Percentiles rank a stretch among this genome's conserved stretches.
Conservation (phyloP, 2,329 filamentous ascomycete species). For the Tolypocladium guangdongense region DNA sequence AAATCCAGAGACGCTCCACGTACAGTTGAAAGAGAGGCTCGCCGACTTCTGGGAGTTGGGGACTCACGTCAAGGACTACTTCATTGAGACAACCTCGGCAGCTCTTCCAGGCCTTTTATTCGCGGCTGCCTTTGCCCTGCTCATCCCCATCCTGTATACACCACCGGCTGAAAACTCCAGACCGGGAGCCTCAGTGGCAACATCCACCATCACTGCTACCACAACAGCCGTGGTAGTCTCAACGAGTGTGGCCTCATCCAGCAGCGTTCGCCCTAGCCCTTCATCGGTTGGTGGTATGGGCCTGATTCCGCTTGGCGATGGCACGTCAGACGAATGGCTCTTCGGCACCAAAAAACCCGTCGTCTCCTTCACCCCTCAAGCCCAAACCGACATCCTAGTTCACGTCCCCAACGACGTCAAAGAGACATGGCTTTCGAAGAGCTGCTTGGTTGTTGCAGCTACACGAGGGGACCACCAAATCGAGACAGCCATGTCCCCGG, state of each 20-base stretch:
- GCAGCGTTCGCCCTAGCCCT: neutral
- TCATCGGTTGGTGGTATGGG: slow-evolving; percentile 12
- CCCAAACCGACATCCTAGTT: slow-evolving; percentile 41
- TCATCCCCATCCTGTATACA: slow-evolving; percentile 18
- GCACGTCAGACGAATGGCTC: slow-evolving; percentile 20
- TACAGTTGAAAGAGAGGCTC: slow-evolving; percentile 6
- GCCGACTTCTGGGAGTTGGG: slow-evolving; percentile 7
- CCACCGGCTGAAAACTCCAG: slow-evolving; percentile 4
- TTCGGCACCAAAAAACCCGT: slow-evolving; percentile 21
- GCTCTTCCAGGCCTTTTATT: slow-evolving; percentile 15
- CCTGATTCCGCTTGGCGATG: slow-evolving; percentile 19
- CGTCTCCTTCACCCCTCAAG: slow-evolving; percentile 18
- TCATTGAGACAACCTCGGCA: slow-evolving; percentile 8
- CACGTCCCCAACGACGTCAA: slow-evolving; percentile 38
- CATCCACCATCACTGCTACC: slow-evolving; percentile 13
- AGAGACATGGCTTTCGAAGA: slow-evolving; percentile 43
- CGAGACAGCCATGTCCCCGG: slow-evolving; percentile 34
- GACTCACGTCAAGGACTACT: slow-evolving; percentile 5
- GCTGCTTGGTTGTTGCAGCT: slow-evolving; percentile 45
- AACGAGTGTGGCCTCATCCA: slow-evolving; percentile 6
- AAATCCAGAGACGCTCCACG: neutral
- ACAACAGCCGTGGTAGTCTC: slow-evolving; percentile 4
- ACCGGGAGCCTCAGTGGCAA: neutral
- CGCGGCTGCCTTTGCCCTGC: slow-evolving; percentile 10
- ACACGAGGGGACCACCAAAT: slow-evolving; percentile 36